Evolutionary conservation across 2,329 filamentous ascomycete species (phyloP).

Genomic region (Fusarium sororula): DNA sequence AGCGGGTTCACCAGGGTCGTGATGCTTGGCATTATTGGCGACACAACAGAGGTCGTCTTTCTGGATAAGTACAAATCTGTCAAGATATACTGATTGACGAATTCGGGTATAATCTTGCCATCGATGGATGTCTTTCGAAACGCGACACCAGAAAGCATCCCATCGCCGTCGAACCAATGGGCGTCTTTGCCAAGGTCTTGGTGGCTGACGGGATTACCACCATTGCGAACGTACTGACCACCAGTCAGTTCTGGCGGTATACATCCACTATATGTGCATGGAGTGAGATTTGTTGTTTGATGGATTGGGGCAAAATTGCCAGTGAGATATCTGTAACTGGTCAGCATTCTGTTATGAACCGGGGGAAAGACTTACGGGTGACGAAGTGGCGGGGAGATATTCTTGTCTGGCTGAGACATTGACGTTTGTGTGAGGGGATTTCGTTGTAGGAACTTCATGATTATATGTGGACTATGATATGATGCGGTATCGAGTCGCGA

Average conservation of each 20-base stretch:
- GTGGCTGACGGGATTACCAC: conserved; percentile 73
- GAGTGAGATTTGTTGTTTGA: conserved; percentile 62
- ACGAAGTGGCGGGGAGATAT: not conserved
- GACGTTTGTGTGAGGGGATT: not conserved
- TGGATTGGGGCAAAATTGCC: conserved; percentile 77
- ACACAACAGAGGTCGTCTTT: conserved; percentile 56
- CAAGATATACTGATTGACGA: conserved; percentile 74
- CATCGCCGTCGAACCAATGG: conserved; percentile 81
- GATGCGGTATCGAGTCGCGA: too few relatives aligned
- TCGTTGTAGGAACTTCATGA: not conserved
- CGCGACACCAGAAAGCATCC: conserved; percentile 75
- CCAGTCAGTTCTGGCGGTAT: conserved; percentile 73
- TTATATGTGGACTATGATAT: not conserved
- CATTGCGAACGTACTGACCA: conserved; percentile 77
- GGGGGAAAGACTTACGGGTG: conserved; percentile 19
- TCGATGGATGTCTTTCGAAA: conserved; percentile 54
- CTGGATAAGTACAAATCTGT: conserved; percentile 70
- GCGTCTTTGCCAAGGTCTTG: conserved; percentile 68
- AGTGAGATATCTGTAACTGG: conserved; percentile 60
- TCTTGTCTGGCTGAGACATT: not conserved
- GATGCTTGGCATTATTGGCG: conserved; percentile 73
- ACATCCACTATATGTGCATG: conserved; percentile 64
- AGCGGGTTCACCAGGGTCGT: conserved; percentile 70
- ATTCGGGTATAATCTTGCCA: conserved; percentile 63
- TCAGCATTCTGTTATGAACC: conserved; percentile 23